Evolutionary conservation across 441 rosid species (phyloP).

Genomic region (Geranium incanum): DNA sequence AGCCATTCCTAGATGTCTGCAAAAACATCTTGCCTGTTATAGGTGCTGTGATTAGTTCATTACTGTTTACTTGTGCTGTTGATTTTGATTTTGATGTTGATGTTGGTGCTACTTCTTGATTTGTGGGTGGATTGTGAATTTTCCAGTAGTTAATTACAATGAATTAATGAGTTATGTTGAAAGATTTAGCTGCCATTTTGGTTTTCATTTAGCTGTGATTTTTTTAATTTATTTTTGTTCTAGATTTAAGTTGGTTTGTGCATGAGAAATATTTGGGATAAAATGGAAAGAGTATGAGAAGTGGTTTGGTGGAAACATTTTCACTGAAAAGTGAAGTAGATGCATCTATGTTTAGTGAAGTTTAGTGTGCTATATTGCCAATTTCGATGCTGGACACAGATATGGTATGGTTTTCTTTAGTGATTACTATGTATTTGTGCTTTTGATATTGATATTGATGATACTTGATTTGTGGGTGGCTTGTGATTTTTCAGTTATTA

Average conservation of each 20-base stretch:
- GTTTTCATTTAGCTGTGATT: not conserved
- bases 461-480: no score
- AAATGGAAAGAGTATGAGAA: not conserved
- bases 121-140: not conserved
- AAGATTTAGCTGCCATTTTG: not conserved
- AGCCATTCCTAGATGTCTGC: slow-evolving; percentile 88
- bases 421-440: no score
- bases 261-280: not conserved
- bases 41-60: slow-evolving; percentile 31
- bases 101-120: not conserved
- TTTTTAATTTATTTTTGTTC: no score
- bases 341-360: not conserved
- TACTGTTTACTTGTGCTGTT: not conserved
- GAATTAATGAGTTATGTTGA: not conserved
- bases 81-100: not conserved
- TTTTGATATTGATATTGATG: no score
- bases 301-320: not conserved
- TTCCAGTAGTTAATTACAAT: not conserved
- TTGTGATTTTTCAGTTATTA: no score
- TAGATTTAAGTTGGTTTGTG: not conserved
- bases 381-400: not conserved
- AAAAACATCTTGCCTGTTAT: slow-evolving; percentile 78
- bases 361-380: not conserved
- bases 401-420: no score
- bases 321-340: not conserved